Evolutionary conservation across 177 flowering plant species (phyloP), one percentile per base, ranked within the genome.

Genomic region (Telopea speciosissima): DNA sequence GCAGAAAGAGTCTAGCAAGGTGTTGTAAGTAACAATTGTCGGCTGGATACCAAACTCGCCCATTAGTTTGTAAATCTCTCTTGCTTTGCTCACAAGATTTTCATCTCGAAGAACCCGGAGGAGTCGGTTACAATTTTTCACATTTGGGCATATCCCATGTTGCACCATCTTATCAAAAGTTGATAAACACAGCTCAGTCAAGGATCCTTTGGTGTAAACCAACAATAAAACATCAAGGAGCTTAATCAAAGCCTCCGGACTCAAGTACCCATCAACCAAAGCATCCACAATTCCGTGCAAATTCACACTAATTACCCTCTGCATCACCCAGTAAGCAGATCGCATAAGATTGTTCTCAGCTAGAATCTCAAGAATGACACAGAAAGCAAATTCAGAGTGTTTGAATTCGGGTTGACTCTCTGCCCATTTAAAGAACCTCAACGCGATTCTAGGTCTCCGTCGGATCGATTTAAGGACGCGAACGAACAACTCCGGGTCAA

Each of bases 111-210:
- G 83, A 24, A 83, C 24, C 75, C 80, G 75, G 28, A 90, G 85
- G 60, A 90, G 72, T 67, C 84, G 85, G 78, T 89, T 90, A 77
- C 93, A 90, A 59, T 82, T 89, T 73, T 70, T 82, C 76, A 89
- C 88, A 79, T 88, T 81, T 0, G 89, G 92, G 62, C 73, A 73
- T 69, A 84, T 73, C 74, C 83, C 87, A 62, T 76, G 86, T 54
- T 62, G 64, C 31, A 82, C 40, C 92, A 90, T 88, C 78, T 81
- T 86, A 72, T 85, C 62, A 54, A 89, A 89, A 72, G 82, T 61
- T 68, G 31, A 68, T 64, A 86, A 71, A 68, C 88, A 85, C 19
- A 70, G 72, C 24, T 84, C 92, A 22, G 78, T 63, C 85, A 85
- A 83, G 1, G 77, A 77, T 26, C 70, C 79, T 70, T 79, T 82